Conservation (phyloP, 2,329 filamentous ascomycete genomes). For the Passalora sequoiae region DNA sequence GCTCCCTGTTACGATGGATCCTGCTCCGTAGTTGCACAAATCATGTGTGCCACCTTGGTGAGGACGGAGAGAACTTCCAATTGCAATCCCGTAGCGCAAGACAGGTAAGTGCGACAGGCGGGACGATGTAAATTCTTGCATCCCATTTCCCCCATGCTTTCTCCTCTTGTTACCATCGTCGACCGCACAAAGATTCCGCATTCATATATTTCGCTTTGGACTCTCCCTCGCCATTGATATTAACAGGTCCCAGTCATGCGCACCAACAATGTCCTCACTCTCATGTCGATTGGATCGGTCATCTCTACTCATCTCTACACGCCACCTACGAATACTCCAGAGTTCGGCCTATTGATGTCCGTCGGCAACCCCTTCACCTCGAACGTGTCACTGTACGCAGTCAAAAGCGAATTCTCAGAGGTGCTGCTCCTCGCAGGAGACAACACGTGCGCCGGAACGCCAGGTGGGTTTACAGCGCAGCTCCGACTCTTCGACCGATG, state of each 20-base stretch:
- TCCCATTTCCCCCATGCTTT: too few relatives aligned
- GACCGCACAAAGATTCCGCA: too few relatives aligned
- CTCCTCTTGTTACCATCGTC: too few relatives aligned
- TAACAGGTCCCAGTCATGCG: too few relatives aligned
- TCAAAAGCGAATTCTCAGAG: neutral
- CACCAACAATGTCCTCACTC: neutral
- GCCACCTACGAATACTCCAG: neutral
- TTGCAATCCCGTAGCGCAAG: neutral
- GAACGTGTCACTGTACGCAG: neutral
- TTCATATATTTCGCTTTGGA: too few relatives aligned
- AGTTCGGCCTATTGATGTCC: constrained; percentile 6
- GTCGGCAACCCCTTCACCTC: neutral
- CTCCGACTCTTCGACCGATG: neutral
- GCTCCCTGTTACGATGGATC: neutral
- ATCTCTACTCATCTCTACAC: neutral
- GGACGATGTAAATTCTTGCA: too few relatives aligned
- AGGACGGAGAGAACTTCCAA: too few relatives aligned
- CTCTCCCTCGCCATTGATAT: too few relatives aligned
- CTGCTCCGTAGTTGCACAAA: neutral
- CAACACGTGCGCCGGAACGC: neutral
- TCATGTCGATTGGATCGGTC: neutral
- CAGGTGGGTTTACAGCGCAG: neutral
- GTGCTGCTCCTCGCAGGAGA: constrained; percentile 1
- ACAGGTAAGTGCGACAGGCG: neutral
- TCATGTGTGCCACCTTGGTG: neutral